Evolutionary conservation across 2,329 filamentous ascomycete species (phyloP).

Genomic region (Paramyrothecium roridum): DNA sequence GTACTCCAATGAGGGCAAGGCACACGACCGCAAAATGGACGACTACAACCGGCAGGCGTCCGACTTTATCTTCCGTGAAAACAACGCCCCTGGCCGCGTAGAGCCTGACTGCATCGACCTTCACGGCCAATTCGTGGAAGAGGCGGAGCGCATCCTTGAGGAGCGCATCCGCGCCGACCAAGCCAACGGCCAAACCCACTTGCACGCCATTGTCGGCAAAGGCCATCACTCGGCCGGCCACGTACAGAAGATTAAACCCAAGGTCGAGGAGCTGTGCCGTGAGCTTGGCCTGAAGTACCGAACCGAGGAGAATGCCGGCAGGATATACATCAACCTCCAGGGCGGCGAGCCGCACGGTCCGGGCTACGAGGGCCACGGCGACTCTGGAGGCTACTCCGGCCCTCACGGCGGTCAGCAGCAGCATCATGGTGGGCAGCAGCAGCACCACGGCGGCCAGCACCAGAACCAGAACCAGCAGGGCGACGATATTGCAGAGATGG

Average conservation of each 20-base stretch:
- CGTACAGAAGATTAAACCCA: slow-evolving; percentile 93
- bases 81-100: slow-evolving; percentile 77
- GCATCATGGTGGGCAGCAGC: slow-evolving; percentile 37
- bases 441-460: slow-evolving; percentile 38
- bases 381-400: slow-evolving; percentile 24
- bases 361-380: slow-evolving; percentile 30
- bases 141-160: slow-evolving; percentile 88
- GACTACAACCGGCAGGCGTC: slow-evolving; percentile 87
- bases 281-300: slow-evolving; percentile 79
- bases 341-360: slow-evolving; percentile 62
- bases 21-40: slow-evolving; percentile 80
- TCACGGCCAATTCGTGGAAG: slow-evolving; percentile 91
- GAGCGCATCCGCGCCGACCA: slow-evolving; percentile 78
- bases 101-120: slow-evolving; percentile 84
- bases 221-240: slow-evolving; percentile 82
- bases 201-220: slow-evolving; percentile 95
- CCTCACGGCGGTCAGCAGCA: slow-evolving; percentile 37
- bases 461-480: slow-evolving; percentile 41
- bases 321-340: slow-evolving; percentile 83
- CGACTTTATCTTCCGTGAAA: slow-evolving; percentile 92
- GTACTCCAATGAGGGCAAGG: slow-evolving; percentile 80
- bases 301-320: slow-evolving; percentile 85
- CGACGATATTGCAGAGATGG: slow-evolving; percentile 56
- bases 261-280: slow-evolving; percentile 81
- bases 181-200: slow-evolving; percentile 69